These are phyloP conservation scores for Picochlorum costavermella DNA, from an alignment of 139 green algal species.

Conservation along the genomic window DNA sequence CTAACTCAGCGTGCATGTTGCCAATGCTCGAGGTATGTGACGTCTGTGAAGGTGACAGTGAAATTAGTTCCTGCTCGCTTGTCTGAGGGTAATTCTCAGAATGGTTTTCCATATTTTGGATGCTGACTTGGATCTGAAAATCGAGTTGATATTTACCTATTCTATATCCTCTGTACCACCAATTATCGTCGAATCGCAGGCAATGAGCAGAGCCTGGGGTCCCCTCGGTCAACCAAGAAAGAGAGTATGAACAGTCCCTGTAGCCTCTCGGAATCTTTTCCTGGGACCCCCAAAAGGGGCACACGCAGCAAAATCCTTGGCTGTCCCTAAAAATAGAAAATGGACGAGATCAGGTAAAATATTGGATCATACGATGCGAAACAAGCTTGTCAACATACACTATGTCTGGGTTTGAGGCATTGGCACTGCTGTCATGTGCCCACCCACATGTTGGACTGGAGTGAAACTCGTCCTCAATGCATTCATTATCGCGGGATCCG, in stretches of 20 bases:
- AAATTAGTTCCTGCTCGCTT: slow-evolving; percentile 28
- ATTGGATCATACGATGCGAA: background rate
- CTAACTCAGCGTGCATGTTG: slow-evolving; percentile 44
- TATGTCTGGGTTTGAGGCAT: slow-evolving; percentile 5
- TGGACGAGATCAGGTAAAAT: background rate
- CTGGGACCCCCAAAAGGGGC: slow-evolving; percentile 14
- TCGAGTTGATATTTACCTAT: slow-evolving; percentile 46
- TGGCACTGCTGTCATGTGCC: slow-evolving; percentile 30
- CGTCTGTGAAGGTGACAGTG: slow-evolving; percentile 46
- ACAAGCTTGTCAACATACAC: slow-evolving; percentile 8
- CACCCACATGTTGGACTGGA: slow-evolving; percentile 63
- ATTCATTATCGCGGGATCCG: slow-evolving; percentile 2
- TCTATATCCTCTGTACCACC: slow-evolving; percentile 65
- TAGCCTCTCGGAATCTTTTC: background rate
- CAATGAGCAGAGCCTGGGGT: slow-evolving; percentile 55
- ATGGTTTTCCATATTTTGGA: slow-evolving; percentile 9
- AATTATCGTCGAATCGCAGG: slow-evolving; percentile 47
- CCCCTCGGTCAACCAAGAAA: background rate
- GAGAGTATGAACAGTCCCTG: background rate
- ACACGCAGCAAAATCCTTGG: slow-evolving; percentile 76
- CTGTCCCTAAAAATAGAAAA: slow-evolving; percentile 37
- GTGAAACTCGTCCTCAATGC: slow-evolving; percentile 34
- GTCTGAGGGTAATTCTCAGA: too few relatives aligned
- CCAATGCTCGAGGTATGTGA: slow-evolving; percentile 21
- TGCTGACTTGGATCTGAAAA: slow-evolving; percentile 48